Conservation (phyloP, 1,284 basidiomycete genomes). For the Trichosporon sp. region DNA sequence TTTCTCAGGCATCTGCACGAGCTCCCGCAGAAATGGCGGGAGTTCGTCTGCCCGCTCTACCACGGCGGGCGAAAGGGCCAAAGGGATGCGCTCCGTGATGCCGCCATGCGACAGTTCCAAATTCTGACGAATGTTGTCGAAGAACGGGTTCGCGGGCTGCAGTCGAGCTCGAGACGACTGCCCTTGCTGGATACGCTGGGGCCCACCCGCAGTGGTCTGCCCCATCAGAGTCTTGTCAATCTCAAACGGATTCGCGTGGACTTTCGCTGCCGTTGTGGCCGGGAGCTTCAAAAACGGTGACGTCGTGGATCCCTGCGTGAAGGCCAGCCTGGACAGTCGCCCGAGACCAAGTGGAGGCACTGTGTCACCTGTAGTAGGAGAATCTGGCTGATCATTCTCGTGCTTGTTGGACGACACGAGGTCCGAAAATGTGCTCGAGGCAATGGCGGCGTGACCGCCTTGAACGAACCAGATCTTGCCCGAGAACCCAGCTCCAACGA, state of each 20-base stretch:
- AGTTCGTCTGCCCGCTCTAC: constrained; percentile 64
- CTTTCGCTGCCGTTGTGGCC: not conserved
- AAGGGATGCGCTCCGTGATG: constrained; percentile 74
- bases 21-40: constrained; percentile 73
- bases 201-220: not conserved
- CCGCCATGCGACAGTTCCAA: constrained; percentile 76
- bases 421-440: not conserved
- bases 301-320: constrained; percentile 26
- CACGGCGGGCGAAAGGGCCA: constrained; percentile 64
- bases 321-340: constrained; percentile 32
- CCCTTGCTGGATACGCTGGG: not conserved
- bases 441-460: constrained; percentile 65
- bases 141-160: constrained; percentile 74
- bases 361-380: not conserved
- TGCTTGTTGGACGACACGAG: constrained; percentile 9
- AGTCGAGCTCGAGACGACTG: constrained; percentile 13
- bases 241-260: constrained; percentile 8
- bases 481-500: constrained; percentile 63
- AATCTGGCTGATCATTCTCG: constrained; percentile 3
- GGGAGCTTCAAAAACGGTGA: not conserved
- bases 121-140: constrained; percentile 94
- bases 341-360: constrained; percentile 13
- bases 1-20: constrained; percentile 61
- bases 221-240: constrained; percentile 5
- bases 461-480: constrained; percentile 68